Evolutionary conservation across 352 stramenopile genomes (phyloP).

Genomic region (Globisporangium perplexum): DNA sequence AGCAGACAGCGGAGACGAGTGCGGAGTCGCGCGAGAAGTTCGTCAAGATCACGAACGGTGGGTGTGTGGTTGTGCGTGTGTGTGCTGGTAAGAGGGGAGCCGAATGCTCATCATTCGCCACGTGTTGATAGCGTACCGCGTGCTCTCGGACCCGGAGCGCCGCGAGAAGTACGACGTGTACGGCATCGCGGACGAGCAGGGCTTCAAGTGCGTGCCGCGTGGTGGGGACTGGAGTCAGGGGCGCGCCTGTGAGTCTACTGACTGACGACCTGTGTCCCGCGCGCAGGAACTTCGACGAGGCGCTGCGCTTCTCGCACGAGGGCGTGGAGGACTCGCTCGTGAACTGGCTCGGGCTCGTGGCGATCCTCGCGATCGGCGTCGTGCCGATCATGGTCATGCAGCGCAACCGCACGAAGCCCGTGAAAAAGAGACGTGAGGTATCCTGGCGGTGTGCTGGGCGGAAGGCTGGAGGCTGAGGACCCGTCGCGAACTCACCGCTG

Average conservation of each 20-base stretch:
- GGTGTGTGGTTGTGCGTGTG: not conserved
- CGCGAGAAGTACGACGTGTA: slow-evolving; percentile 80
- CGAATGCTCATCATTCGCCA: not conserved
- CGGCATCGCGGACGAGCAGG: slow-evolving; percentile 70
- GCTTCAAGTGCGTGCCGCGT: slow-evolving; percentile 44
- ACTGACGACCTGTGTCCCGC: no score
- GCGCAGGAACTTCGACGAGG: slow-evolving; percentile 78
- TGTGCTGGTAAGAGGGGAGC: not conserved
- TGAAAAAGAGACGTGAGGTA: slow-evolving; percentile 77
- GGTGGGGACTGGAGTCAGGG: no score
- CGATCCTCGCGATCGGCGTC: slow-evolving; percentile 44
- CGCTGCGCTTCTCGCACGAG: slow-evolving; percentile 53
- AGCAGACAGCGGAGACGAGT: slow-evolving; percentile 72
- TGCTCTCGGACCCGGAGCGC: slow-evolving; percentile 66
- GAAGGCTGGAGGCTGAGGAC: not conserved
- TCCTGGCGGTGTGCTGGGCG: slow-evolving; percentile 4
- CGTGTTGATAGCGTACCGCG: slow-evolving; percentile 47
- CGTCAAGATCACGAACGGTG: slow-evolving; percentile 77
- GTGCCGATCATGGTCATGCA: slow-evolving; percentile 68
- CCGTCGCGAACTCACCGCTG: not conserved
- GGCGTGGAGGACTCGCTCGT: slow-evolving; percentile 64
- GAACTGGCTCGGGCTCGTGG: slow-evolving; percentile 65
- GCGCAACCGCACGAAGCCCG: slow-evolving; percentile 59
- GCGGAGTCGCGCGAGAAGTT: slow-evolving; percentile 64
- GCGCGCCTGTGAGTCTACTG: no score